Conservation (phyloP, 2,329 filamentous ascomycete genomes). For the Paradendryphiella salina region DNA sequence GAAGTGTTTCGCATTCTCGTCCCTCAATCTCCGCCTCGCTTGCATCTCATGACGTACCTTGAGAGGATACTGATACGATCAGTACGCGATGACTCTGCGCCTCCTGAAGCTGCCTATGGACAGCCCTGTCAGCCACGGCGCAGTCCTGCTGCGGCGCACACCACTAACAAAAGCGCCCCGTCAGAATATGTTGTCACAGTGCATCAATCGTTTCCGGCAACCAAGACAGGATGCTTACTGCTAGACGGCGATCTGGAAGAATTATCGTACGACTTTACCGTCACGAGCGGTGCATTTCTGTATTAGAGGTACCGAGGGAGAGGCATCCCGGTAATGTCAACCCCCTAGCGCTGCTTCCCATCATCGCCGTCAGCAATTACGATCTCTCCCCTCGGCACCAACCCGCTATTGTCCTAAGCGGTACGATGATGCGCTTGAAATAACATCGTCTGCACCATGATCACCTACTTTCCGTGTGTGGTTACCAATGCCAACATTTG, state of each 20-base stretch:
- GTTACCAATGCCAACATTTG: conserved; percentile 3
- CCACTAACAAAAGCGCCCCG: not conserved
- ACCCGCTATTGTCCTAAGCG: conserved; percentile 15
- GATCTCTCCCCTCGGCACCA: conserved; percentile 11
- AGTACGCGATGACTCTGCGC: not conserved
- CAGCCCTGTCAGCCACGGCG: too few species aligned
- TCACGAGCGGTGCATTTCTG: conserved; percentile 19
- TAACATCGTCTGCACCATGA: conserved; percentile 10
- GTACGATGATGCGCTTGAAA: conserved; percentile 13
- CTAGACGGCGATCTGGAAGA: conserved; percentile 6
- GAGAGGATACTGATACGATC: not conserved
- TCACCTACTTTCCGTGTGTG: conserved; percentile 6
- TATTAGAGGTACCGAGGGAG: conserved; percentile 21
- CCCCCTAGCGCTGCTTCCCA: conserved; percentile 4
- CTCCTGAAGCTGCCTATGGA: too few species aligned
- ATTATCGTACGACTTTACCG: conserved; percentile 20
- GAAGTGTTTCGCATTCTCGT: conserved; percentile 20
- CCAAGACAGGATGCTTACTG: conserved; percentile 10
- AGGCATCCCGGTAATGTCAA: conserved; percentile 21
- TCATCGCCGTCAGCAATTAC: conserved; percentile 7
- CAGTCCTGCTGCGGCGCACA: not conserved
- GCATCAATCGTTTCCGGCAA: conserved; percentile 11
- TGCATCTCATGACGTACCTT: conserved; percentile 5
- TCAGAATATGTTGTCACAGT: conserved; percentile 12
- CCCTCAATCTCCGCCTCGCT: conserved; percentile 20